Evolutionary conservation across 163 green algal species (phyloP), one percentile per base, ranked within the genome.

Genomic region (Scenedesmus sp.): DNA sequence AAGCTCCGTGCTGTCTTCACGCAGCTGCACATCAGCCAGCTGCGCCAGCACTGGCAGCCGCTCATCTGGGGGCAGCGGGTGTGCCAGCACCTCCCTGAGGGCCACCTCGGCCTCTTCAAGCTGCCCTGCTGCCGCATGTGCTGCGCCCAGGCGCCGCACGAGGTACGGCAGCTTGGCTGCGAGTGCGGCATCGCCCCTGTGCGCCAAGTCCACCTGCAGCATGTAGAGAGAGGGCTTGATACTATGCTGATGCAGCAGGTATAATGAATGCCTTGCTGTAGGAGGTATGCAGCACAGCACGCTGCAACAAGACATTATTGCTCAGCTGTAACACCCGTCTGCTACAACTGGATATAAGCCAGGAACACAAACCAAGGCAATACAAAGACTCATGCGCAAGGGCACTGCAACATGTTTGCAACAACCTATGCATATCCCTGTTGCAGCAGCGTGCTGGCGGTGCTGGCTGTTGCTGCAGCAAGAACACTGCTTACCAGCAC

Each of bases 21-120:
- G 46, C 62, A 97, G 92, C 92, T 96, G 95, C 15, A 95, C 91
- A 84, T 98, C 95, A 23, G 96, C 96, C 79, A 97, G 89, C 6
- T 86, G 59, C 18, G 90, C 84, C 46, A 90, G 73, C 76, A 93
- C 55, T 15, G 23, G 66, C 83, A 96, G 92, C 82, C 94, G 81
- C 18, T 96, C 84, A 9, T n/a, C 56, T 16, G 73, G 70, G 12
- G 46, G 89, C 77, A 96, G 81, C 81, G 60, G 56, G 77, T n/a
- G 52, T 26, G 46, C 70, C 67, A 96, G 70, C 62, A 90, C 56
- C n/a, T 93, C 90, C n/a, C 64, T 23, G 76, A 93, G 85, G 2
- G 85, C 74, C 64, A 89, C 91, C 93, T 96, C 94, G 7, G 94
- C 94, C 55, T 92, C 93, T 52, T 92, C 90, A 77, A 94, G 88